Conservation (phyloP, 192 early-diverging fungal genomes). For the Gryganskiella cystojenkinii region DNA sequence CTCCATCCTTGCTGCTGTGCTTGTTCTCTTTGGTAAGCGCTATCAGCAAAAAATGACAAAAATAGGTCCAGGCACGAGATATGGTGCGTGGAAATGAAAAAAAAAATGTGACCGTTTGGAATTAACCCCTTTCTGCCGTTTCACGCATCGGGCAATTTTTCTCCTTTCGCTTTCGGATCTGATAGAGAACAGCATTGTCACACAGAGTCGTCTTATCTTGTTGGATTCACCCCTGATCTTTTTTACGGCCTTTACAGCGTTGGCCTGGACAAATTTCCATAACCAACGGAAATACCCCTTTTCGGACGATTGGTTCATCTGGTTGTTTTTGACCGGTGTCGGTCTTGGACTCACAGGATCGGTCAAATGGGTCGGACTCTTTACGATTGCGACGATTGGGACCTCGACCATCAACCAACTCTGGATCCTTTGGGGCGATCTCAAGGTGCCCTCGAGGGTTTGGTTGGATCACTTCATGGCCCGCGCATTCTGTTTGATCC, state of each 20-base stretch:
- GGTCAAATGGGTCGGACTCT: constrained; percentile 96
- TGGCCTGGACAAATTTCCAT: constrained; percentile 91
- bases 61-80: too few relatives aligned
- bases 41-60: not conserved
- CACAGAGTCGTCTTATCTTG: constrained; percentile 92
- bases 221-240: constrained; percentile 93
- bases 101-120: too few relatives aligned
- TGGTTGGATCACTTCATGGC: constrained; percentile 80
- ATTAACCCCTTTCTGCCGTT: not conserved
- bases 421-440: constrained; percentile 85
- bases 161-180: too few relatives aligned
- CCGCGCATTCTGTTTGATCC: constrained; percentile 86
- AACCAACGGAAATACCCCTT: constrained; percentile 75
- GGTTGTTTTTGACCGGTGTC: constrained; percentile 87
- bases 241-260: constrained; percentile 81
- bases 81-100: too few relatives aligned
- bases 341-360: constrained; percentile 79
- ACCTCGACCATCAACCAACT: constrained; percentile 86
- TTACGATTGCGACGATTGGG: constrained; percentile 88
- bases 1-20: constrained; percentile 77
- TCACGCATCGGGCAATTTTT: not conserved
- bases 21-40: constrained; percentile 81
- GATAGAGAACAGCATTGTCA: constrained; percentile 88
- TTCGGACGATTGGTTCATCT: constrained; percentile 83
- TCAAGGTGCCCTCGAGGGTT: constrained; percentile 63